Conservation (phyloP, 2,329 filamentous ascomycete species). For the Blastomyces gilchristii region DNA sequence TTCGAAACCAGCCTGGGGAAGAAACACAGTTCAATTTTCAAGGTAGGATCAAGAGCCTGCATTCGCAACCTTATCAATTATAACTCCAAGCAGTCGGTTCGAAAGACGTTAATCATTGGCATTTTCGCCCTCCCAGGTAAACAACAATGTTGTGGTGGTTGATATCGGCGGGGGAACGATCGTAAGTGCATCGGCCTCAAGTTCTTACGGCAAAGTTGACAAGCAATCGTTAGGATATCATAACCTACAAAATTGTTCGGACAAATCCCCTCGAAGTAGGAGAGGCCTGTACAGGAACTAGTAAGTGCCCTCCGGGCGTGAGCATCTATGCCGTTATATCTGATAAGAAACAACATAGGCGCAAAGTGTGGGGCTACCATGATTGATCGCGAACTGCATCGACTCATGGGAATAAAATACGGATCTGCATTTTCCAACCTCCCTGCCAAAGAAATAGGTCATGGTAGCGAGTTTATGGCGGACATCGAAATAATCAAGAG, state of each 20-base stretch:
- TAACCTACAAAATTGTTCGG: slow-evolving; percentile 8
- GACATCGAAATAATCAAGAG: slow-evolving; percentile 21
- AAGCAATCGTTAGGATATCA: slow-evolving; percentile 11
- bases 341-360: slow-evolving; percentile 11
- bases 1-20: slow-evolving; percentile 4
- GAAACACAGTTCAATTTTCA: background rate
- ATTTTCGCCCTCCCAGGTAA: background rate
- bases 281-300: slow-evolving; percentile 10
- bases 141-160: slow-evolving; percentile 12
- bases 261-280: slow-evolving; percentile 4
- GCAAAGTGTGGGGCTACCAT: slow-evolving; percentile 22
- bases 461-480: slow-evolving; percentile 22
- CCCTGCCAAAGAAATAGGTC: slow-evolving; percentile 13
- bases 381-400: slow-evolving; percentile 22
- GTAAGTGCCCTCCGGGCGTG: slow-evolving; percentile 2
- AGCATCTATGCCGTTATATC: background rate
- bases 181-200: slow-evolving; percentile 1
- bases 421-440: slow-evolving; percentile 18
- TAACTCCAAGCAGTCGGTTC: background rate
- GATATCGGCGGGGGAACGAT: slow-evolving; percentile 19
- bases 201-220: background rate
- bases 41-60: slow-evolving; percentile 4
- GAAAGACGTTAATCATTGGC: background rate
- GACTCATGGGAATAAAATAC: slow-evolving; percentile 18
- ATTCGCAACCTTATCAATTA: background rate